These are phyloP conservation scores for Phycomyces blakesleeanus DNA, from an alignment of 192 early-diverging fungal genomes.

Conservation along the genomic window DNA sequence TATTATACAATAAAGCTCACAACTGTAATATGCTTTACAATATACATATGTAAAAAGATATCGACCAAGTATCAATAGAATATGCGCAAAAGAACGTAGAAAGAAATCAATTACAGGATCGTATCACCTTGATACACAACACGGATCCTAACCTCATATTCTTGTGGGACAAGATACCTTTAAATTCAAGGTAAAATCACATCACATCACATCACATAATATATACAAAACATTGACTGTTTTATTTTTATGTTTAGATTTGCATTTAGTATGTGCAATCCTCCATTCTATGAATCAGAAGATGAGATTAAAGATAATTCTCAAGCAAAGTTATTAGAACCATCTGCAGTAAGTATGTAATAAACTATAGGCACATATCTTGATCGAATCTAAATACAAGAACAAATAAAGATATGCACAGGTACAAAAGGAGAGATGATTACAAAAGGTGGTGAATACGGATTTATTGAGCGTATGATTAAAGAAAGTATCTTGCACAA, in stretches of 20 bases:
- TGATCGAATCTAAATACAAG: no score
- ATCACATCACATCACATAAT: no score
- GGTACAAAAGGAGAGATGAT: conserved; percentile 72
- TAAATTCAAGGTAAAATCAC: conserved; percentile 23
- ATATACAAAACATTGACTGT: no score
- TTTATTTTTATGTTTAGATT: conserved; percentile 24
- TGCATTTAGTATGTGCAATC: conserved; percentile 88
- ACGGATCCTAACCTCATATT: conserved; percentile 22
- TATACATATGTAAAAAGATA: conserved; percentile 44
- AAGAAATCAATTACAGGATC: conserved; percentile 52
- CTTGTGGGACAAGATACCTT: conserved; percentile 5
- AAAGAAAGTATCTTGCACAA: conserved; percentile 54
- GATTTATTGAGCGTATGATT: conserved; percentile 65
- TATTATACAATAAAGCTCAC: no score
- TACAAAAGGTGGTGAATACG: conserved; percentile 75
- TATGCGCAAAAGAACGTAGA: conserved; percentile 64
- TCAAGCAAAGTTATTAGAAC: conserved; percentile 45
- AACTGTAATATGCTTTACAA: no score
- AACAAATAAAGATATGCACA: conserved; percentile 49
- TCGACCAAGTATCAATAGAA: conserved; percentile 56
- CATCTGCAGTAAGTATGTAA: conserved; percentile 43
- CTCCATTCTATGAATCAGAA: conserved; percentile 74
- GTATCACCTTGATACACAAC: conserved; percentile 59
- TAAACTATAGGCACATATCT: background rate
- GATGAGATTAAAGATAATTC: conserved; percentile 52